phyloP scores from a whole-genome alignment of 768 basidiomycete genomes.

The Astraeus odoratus region DNA sequence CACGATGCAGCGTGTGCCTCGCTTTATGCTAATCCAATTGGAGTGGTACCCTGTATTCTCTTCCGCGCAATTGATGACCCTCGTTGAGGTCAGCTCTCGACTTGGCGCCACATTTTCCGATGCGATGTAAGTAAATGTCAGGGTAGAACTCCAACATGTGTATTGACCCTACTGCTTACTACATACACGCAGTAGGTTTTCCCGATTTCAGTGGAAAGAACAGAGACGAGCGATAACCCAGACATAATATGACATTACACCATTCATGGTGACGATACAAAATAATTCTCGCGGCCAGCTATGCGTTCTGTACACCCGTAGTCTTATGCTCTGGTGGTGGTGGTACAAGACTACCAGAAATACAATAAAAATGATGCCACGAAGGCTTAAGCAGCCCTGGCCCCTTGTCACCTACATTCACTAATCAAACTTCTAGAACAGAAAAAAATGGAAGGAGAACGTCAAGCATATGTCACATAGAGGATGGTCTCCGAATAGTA shows the following conservation, averaged over 20 bases:
- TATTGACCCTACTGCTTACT: no score
- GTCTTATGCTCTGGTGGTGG: no score
- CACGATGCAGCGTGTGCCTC: background rate
- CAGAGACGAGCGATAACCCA: no score
- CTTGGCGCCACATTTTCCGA: background rate
- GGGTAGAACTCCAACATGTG: no score
- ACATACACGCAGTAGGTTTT: no score
- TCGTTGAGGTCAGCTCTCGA: background rate
- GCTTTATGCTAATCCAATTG: background rate
- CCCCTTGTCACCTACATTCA: background rate
- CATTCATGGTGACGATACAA: no score
- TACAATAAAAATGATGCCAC: background rate
- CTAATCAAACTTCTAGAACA: background rate
- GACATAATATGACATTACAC: no score
- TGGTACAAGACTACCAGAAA: background rate
- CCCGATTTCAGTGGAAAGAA: no score
- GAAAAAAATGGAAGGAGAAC: background rate
- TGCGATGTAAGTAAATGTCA: no score
- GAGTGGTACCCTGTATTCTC: background rate
- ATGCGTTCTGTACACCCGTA: no score
- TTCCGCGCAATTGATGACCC: background rate
- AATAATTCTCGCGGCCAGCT: no score
- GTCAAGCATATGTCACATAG: background rate
- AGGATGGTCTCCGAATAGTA: no score
- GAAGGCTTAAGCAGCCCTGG: background rate